Percentiles rank a stretch among this genome's conserved stretches.
These are phyloP conservation scores for Ophidiomyces ophidiicola DNA, from an alignment of 2,329 filamentous ascomycete genomes.

Conservation along the genomic window DNA sequence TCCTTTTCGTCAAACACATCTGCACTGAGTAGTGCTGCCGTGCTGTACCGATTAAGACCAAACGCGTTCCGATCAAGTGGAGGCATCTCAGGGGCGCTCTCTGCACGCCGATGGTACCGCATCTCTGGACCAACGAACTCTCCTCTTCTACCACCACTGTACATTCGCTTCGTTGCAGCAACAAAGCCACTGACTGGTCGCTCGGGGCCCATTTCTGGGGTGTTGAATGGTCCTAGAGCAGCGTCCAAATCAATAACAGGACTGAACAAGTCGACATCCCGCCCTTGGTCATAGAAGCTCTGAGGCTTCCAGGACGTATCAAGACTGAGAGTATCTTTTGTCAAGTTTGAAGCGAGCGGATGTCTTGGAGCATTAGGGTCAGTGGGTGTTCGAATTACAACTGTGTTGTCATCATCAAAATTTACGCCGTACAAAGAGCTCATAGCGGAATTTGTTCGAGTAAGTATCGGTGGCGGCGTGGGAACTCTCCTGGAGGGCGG, in stretches of 20 bases:
- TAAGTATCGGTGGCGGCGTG: conserved; percentile 35
- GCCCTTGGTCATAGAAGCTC: conserved; percentile 33
- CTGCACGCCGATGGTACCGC: conserved; percentile 39
- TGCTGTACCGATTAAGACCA: conserved; percentile 27
- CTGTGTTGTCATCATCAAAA: conserved; percentile 40
- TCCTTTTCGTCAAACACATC: conserved; percentile 42
- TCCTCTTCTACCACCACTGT: conserved; percentile 37
- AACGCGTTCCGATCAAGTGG: conserved; percentile 36
- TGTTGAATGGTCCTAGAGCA: conserved; percentile 83
- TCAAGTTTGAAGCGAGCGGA: conserved; percentile 13
- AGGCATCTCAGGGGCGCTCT: conserved; percentile 40
- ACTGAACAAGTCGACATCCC: conserved; percentile 54
- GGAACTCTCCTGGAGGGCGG: conserved; percentile 29
- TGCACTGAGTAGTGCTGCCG: conserved; percentile 29
- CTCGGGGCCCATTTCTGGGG: conserved; percentile 36
- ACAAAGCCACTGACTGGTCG: conserved; percentile 28
- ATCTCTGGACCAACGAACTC: conserved; percentile 38
- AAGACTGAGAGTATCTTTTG: conserved; percentile 19
- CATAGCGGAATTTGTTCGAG: conserved; percentile 31
- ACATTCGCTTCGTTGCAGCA: conserved; percentile 34
- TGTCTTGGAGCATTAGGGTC: conserved; percentile 25
- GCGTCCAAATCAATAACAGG: conserved; percentile 90
- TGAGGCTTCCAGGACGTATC: conserved; percentile 34
- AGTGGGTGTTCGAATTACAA: conserved; percentile 36
- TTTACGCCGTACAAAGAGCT: conserved; percentile 34